A percentile compares a stretch with the other conserved stretches of the same genome.
Conservation (phyloP, 1,284 basidiomycete genomes). For the Cystobasidium sp. region DNA sequence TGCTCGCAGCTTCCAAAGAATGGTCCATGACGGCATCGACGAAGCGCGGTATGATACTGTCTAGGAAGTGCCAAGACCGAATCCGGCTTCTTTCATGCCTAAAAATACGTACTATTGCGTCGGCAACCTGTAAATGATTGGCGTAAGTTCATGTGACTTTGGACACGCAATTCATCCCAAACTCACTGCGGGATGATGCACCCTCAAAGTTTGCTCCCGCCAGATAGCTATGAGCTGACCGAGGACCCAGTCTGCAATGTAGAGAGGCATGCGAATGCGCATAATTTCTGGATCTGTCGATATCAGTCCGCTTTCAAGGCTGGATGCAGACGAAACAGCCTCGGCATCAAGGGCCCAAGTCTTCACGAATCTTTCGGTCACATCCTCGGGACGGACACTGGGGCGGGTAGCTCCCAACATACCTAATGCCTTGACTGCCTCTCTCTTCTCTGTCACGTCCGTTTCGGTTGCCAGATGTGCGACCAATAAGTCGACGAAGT, state of each 20-base stretch:
- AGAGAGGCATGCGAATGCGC: conserved; percentile 22
- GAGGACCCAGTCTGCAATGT: conserved; percentile 37
- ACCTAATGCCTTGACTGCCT: conserved; percentile 28
- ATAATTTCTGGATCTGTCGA: conserved; percentile 18
- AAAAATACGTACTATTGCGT: conserved; percentile 39
- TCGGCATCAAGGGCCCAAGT: conserved; percentile 16
- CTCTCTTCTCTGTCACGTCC: neutral
- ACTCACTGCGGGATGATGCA: conserved; percentile 26
- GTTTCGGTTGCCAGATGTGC: conserved; percentile 31
- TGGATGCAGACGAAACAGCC: conserved; percentile 10
- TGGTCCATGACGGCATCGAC: conserved; percentile 14
- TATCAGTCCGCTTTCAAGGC: conserved; percentile 36
- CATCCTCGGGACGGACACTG: conserved; percentile 6
- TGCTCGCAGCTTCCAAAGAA: conserved; percentile 5
- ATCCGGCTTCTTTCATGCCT: conserved; percentile 19
- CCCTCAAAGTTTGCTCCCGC: conserved; percentile 24
- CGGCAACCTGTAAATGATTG: conserved; percentile 17
- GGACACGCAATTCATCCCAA: neutral
- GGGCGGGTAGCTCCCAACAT: conserved; percentile 30
- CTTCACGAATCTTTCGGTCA: conserved; percentile 17
- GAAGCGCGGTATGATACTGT: conserved; percentile 13
- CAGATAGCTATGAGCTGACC: conserved; percentile 32
- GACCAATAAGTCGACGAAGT: conserved; percentile 32
- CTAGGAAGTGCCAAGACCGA: conserved; percentile 36
- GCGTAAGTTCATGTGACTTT: neutral